Conservation (phyloP, 768 basidiomycete genomes). For the Auricularia sp. region DNA sequence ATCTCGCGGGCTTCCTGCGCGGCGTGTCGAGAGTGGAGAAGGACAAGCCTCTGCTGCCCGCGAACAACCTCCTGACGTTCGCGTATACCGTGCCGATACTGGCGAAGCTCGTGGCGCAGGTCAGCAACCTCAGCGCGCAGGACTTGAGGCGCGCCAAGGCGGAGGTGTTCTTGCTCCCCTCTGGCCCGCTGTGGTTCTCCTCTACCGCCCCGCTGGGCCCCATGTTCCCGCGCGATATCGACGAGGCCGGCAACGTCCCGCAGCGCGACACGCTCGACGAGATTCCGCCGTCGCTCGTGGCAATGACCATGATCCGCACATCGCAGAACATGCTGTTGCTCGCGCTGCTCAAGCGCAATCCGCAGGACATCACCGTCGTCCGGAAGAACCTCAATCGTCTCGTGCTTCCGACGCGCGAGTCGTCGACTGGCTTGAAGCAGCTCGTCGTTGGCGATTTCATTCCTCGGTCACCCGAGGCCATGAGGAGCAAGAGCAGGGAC, state of each 20-base stretch:
- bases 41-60: constrained; percentile 33
- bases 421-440: constrained; percentile 15
- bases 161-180: constrained; percentile 56
- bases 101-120: constrained; percentile 48
- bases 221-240: constrained; percentile 49
- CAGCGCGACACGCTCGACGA: constrained; percentile 21
- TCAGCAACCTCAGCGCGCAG: constrained; percentile 60
- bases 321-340: constrained; percentile 64
- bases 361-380: constrained; percentile 56
- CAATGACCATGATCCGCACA: constrained; percentile 52
- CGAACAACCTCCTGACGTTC: constrained; percentile 39
- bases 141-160: constrained; percentile 66
- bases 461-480: constrained; percentile 22
- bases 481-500: constrained; percentile 8
- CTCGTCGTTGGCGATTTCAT: constrained; percentile 40
- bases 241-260: neutral
- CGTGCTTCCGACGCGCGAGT: constrained; percentile 40
- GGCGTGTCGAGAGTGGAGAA: constrained; percentile 21
- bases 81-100: constrained; percentile 48
- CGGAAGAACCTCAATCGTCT: constrained; percentile 57
- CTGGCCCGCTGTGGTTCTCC: constrained; percentile 61
- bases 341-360: constrained; percentile 51
- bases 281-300: constrained; percentile 35
- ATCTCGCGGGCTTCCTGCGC: constrained; percentile 51
- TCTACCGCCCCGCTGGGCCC: constrained; percentile 41